Percentiles rank a stretch among this genome's conserved stretches.
Conservation (phyloP, 2,329 filamentous ascomycete genomes). For the Lojkania enalia region DNA sequence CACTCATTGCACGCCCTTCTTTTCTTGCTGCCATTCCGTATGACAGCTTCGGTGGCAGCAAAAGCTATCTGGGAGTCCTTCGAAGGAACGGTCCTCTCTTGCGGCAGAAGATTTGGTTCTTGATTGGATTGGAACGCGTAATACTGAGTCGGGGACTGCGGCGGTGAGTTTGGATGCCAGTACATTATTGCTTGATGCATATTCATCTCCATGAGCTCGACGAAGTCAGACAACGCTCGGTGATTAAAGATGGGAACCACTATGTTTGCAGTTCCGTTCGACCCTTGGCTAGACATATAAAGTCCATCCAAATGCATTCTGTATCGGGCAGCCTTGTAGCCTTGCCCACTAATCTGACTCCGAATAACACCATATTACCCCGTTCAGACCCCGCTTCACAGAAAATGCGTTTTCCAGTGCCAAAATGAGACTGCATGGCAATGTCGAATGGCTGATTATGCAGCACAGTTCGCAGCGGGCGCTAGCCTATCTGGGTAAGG, state of each 20-base stretch:
- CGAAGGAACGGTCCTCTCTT: neutral
- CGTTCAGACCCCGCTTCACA: neutral
- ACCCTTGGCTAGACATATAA: neutral
- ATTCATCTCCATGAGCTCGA: neutral
- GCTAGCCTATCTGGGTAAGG: too few species aligned
- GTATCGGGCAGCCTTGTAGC: neutral
- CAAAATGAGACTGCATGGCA: too few species aligned
- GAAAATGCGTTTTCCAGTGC: neutral
- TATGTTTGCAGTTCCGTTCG: too few species aligned
- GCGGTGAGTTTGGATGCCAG: neutral
- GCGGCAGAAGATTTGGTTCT: neutral
- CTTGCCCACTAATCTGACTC: neutral
- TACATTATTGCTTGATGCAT: neutral
- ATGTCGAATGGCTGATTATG: too few species aligned
- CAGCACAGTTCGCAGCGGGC: too few species aligned
- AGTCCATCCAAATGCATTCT: neutral
- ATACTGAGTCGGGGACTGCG: neutral
- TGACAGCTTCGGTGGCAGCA: slow-evolving; percentile 2
- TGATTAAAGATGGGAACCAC: neutral
- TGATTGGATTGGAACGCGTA: too few species aligned
- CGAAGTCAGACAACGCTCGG: neutral
- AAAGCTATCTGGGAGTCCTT: neutral
- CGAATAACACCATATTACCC: neutral
- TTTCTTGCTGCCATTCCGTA: slow-evolving; percentile 12
- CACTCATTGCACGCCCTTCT: slow-evolving; percentile 11